Conservation (phyloP, 2,329 filamentous ascomycete species). For the Cladophialophora immunda region DNA sequence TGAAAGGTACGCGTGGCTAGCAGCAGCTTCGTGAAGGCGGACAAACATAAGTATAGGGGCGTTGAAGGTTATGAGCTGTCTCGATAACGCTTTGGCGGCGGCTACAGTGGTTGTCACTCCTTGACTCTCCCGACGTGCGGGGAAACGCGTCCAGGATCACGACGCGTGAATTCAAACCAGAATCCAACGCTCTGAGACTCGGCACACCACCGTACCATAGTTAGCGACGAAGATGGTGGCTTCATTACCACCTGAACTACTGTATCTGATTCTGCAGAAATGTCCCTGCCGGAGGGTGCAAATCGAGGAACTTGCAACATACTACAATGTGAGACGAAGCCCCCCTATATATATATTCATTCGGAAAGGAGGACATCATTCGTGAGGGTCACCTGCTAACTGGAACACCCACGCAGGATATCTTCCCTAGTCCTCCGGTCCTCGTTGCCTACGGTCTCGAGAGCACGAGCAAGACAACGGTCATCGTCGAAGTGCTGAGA, state of each 20-base stretch:
- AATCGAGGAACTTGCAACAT: slow-evolving; percentile 50
- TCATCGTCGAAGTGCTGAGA: slow-evolving; percentile 71
- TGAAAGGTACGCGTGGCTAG: neutral
- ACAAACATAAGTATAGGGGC: neutral
- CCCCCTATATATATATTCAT: too few species aligned
- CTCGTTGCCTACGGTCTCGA: slow-evolving; percentile 84
- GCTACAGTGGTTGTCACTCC: neutral
- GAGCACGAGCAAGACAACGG: slow-evolving; percentile 83
- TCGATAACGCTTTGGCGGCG: neutral
- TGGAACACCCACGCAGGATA: slow-evolving; percentile 14
- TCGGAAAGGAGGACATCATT: too few species aligned
- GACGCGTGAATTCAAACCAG: neutral
- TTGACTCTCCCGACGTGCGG: neutral
- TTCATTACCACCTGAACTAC: slow-evolving; percentile 33
- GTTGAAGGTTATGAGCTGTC: neutral
- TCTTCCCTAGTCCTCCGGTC: slow-evolving; percentile 73
- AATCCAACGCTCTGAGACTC: neutral
- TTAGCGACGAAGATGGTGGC: slow-evolving; percentile 19
- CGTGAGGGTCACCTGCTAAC: too few species aligned
- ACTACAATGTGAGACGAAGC: slow-evolving; percentile 48
- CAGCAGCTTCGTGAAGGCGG: neutral
- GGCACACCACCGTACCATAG: neutral
- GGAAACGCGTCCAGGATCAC: slow-evolving; percentile 1
- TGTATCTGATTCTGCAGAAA: slow-evolving; percentile 31
- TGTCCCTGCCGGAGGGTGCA: slow-evolving; percentile 57